Evolutionary conservation across 2,329 filamentous ascomycete genomes (phyloP).

Genomic region (Claviceps pusilla): DNA sequence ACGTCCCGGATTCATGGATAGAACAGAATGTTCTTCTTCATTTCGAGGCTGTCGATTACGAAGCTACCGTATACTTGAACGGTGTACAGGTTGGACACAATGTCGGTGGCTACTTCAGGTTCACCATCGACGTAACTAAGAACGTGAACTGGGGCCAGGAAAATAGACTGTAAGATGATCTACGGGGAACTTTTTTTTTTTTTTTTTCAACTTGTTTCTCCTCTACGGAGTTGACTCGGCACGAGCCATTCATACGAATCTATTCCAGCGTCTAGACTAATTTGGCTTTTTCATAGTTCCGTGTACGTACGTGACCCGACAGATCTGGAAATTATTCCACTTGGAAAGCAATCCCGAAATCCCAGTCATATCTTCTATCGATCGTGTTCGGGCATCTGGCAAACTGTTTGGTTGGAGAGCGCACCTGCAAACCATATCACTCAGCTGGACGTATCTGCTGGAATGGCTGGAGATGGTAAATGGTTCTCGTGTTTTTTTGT

Average conservation of each 20-base stretch:
- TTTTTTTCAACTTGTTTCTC: neutral
- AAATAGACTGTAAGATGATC: constrained; percentile 36
- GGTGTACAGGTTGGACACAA: constrained; percentile 35
- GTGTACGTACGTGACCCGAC: constrained; percentile 57
- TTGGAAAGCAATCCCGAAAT: constrained; percentile 47
- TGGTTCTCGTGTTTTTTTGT: neutral
- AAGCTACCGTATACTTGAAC: constrained; percentile 44
- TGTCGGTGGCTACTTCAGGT: constrained; percentile 47
- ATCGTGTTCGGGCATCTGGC: constrained; percentile 61
- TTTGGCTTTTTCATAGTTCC: constrained; percentile 22
- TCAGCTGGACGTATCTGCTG: constrained; percentile 42
- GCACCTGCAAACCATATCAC: constrained; percentile 42
- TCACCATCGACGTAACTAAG: constrained; percentile 43
- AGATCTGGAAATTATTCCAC: constrained; percentile 43
- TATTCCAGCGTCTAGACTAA: neutral
- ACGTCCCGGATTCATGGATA: constrained; percentile 31
- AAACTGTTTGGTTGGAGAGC: constrained; percentile 56
- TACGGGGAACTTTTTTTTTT: too few species aligned
- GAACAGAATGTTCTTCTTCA: constrained; percentile 32
- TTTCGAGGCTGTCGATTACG: constrained; percentile 45
- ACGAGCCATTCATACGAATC: too few species aligned
- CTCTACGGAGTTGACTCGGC: neutral
- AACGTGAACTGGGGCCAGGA: constrained; percentile 23
- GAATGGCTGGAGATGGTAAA: constrained; percentile 36
- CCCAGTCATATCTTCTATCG: constrained; percentile 55